Evolutionary conservation across 164 flowering plant species (phyloP), one percentile per base, ranked within the genome.

Genomic region (Hamamelis virginiana): DNA sequence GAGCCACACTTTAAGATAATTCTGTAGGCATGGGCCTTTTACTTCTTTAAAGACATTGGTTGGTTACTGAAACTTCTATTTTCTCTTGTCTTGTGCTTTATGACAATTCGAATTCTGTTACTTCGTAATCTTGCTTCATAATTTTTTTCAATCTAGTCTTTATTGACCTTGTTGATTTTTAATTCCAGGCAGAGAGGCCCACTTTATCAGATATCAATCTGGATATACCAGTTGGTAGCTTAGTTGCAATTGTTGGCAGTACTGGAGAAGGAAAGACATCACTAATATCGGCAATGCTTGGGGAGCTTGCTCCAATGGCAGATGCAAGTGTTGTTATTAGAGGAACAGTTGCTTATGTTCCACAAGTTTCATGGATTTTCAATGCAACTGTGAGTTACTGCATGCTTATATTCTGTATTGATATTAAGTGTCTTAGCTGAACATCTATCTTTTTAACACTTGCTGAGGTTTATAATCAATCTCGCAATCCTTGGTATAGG

Each of bases 241-340:
- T 93, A 56, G 97, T 93, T 64, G 99, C 99, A 26, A 64, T 96
- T 73, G 98, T 96, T 77, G 99, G 99, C 43, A 78, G 96, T 70
- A 96, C 99, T 48, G 99, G 98, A 56, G 98, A 96, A 80, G 99
- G 99, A 72, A 96, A 96, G 78, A 96, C 99, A 52, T 96, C 99
- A 19, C 82, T 96, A 60, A 51, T 91, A 64, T 96, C 99, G n/a
- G 97, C 99, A 73, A 96, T 96, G 98, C 94, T 96, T 59, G 98
- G 99, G 71, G 99, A 96, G 79, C 79, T 96, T 75, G 92, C 97
- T 76, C 74, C 95, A 8, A 64, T 87, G 46, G 76, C 78, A 44
- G 86, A 81, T 82, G 23, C 96, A 52, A 81, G 69, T 76, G 95
- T 85, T 72, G 81, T 83, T 52, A 76, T 88, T 15, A 82, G 99